Conservation (phyloP, 1,139 yeast species). For the Taphrina populina region DNA sequence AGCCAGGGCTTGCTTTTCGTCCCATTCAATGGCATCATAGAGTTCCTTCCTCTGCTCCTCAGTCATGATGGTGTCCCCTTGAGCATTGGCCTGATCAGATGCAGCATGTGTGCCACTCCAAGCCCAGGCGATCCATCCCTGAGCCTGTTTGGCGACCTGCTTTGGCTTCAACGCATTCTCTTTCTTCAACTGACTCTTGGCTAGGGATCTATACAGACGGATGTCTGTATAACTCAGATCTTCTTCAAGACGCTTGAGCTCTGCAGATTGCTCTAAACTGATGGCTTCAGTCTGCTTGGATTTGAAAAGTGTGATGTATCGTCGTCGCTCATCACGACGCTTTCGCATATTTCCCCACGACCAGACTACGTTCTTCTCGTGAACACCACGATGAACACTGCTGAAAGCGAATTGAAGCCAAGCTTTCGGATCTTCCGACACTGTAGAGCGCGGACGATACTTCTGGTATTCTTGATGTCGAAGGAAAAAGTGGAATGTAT, state of each 20-base stretch:
- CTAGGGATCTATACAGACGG: conserved; percentile 77
- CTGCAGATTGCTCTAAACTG: conserved; percentile 46
- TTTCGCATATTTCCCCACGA: conserved; percentile 79
- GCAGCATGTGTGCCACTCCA: conserved; percentile 43
- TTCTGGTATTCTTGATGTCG: conserved; percentile 73
- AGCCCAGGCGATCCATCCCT: conserved; percentile 46
- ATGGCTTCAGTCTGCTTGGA: conserved; percentile 48
- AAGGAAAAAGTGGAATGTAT: conserved; percentile 74
- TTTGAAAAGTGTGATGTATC: conserved; percentile 71
- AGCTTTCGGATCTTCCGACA: conserved; percentile 65
- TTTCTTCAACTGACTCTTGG: conserved; percentile 63
- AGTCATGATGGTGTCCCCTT: conserved; percentile 45
- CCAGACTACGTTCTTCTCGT: conserved; percentile 76
- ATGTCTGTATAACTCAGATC: conserved; percentile 72
- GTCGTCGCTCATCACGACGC: conserved; percentile 68
- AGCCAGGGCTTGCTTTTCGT: conserved; percentile 57
- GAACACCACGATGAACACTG: conserved; percentile 73
- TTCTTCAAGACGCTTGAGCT: conserved; percentile 57
- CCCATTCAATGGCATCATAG: conserved; percentile 90
- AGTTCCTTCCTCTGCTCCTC: conserved; percentile 62
- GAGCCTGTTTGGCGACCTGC: conserved; percentile 33
- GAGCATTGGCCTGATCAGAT: conserved; percentile 32
- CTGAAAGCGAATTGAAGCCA: conserved; percentile 83
- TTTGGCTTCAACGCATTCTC: conserved; percentile 48
- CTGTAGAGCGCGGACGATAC: conserved; percentile 59